Evolutionary conservation across 2,329 filamentous ascomycete genomes (phyloP), one percentile per base, ranked within the genome.

Genomic region (Trichocomaceae sp.): DNA sequence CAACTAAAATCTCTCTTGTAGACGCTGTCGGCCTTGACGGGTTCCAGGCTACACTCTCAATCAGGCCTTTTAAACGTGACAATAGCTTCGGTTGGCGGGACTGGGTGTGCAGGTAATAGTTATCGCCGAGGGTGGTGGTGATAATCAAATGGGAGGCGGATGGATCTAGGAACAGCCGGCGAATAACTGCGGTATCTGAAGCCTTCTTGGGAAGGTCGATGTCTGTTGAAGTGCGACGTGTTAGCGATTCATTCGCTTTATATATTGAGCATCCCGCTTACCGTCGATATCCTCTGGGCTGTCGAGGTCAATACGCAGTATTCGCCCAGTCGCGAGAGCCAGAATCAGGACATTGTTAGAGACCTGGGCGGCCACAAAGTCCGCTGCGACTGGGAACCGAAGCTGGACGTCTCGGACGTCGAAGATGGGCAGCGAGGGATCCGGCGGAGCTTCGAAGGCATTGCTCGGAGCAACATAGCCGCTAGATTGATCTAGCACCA

Each of bases 31-130:
- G 93, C 47, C 92, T 78, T 2, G 89, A 90, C 1, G 93, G 90
- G 65, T 95, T 96, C 93, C 93, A 99, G 35, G 92, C 90, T 58
- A 99, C 80, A 59, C 87, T 87, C 70, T 96, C 91, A 57, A 99
- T 89, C 13, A 96, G 89, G 26, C 90, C 90, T 63, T 92, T 92
- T 52, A 99, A 74, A 55, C 90, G 83, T 13, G 87, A 84, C 35
- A 99, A 78, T 7, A 86, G 81, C 60, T 93, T 89, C 2, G 92
- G 90, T 61, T 91, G 87, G 62, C 90, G 87, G 33, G 91, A 93
- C 69, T 97, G 92, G 10, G 90, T 92, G 70, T 99, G 93, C 9
- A 99, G 86, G 72, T 99, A 99, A 77, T 91, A 99, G 74, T 95
- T 97, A 72, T 99, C 93, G 68, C 90, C 90, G 41, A 90, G 82